Evolutionary conservation across 1,284 basidiomycete species (phyloP).

Genomic region (Psilocybe mexicana): DNA sequence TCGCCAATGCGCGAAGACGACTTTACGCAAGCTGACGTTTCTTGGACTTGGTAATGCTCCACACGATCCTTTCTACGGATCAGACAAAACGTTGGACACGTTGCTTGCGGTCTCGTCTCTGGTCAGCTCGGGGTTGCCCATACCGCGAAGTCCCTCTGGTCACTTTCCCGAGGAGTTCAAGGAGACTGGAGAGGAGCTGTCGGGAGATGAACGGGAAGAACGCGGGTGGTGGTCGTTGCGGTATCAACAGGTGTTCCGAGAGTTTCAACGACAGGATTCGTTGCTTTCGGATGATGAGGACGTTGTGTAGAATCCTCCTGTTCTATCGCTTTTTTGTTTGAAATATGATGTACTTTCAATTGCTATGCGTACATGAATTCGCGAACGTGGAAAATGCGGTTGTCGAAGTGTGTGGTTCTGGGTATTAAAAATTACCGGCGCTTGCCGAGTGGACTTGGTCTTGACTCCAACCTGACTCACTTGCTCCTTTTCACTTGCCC

Average conservation of each 20-base stretch:
- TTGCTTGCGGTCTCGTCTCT: constrained; percentile 52
- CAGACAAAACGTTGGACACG: constrained; percentile 38
- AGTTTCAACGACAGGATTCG: constrained; percentile 25
- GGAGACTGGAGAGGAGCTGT: constrained; percentile 5
- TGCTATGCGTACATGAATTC: too few relatives aligned
- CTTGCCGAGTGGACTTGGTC: too few relatives aligned
- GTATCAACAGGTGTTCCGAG: constrained; percentile 64
- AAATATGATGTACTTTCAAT: background rate
- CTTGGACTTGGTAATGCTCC: constrained; percentile 14
- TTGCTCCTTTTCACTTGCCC: too few relatives aligned
- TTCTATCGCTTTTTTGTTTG: background rate
- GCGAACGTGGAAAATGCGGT: too few relatives aligned
- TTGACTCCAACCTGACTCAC: too few relatives aligned
- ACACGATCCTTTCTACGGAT: constrained; percentile 43
- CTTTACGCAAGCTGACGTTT: constrained; percentile 40
- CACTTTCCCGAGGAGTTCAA: constrained; percentile 24
- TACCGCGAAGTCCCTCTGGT: constrained; percentile 35
- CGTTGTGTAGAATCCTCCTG: constrained; percentile 1
- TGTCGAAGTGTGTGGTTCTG: too few relatives aligned
- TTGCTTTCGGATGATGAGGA: constrained; percentile 20
- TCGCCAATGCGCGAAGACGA: constrained; percentile 49
- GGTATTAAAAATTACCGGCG: too few relatives aligned
- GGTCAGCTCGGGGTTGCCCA: constrained; percentile 57
- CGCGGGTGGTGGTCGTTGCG: constrained; percentile 77
- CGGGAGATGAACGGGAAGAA: constrained; percentile 61